Base-by-base conservation (phyloP, 768 basidiomycete species). In the Gymnopilus dilepis region DNA sequence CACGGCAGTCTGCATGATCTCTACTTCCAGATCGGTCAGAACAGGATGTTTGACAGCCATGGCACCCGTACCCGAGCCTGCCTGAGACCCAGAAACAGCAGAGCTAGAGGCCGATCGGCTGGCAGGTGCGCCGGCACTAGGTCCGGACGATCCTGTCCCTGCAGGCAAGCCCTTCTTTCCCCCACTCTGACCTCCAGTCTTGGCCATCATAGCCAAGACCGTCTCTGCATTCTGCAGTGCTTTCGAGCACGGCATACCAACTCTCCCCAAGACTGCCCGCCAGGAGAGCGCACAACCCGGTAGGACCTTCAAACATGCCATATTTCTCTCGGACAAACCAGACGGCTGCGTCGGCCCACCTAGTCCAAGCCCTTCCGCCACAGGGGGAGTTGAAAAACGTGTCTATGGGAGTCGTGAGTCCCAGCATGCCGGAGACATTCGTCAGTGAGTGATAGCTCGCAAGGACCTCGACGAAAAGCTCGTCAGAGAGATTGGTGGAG, bases 211-310 rank as follows among this genome's bases (percentile, higher is more conserved):
- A 8, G 85, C 86, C 19, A 99, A 78, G 19, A 99, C 92, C 67
- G 95, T 95, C 68, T 97, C 95, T 7, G 97, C 96, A 65, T 95
- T 98, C 76, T 98, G 97, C 22, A 99, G 76, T 1, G 91, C 87
- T 69, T 98, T 95, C 55, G n/a, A 99, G 79, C 8, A 98, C 84
- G 43, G 89, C 83, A 72, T 93, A 97, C 97, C 97, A 99, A 61
- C 91, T 94, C 60, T 88, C 84, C n/a, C 89, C 94, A 6, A 97
- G 82, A 58, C 89, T 90, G 0, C 92, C 92, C 0, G 94, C 91
- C 8, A 98, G 81, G 72, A 92, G 92, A 93, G 76, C 0, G 92
- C 88, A 62, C 89, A 89, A 0, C 85, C 81, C 7, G 97, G 80
- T 57, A 95, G 78, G 1, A 92, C 89, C 65, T 94, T 94, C 55